Conservation (phyloP, 2,329 filamentous ascomycete species). For the Apiospora koreana region DNA sequence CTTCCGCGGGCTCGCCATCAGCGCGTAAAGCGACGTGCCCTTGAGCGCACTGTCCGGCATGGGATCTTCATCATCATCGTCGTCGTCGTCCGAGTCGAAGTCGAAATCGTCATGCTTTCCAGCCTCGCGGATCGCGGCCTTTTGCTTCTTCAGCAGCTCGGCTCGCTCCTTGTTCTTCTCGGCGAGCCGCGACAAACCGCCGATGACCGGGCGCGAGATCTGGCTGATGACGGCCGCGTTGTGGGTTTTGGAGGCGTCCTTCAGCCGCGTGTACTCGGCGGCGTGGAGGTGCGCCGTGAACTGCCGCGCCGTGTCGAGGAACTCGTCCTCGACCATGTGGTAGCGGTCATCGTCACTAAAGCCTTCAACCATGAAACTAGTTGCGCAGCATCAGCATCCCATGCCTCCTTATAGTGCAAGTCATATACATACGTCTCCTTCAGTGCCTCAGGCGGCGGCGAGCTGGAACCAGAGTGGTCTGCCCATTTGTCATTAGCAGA, state of each 20-base stretch:
- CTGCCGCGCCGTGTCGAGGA: constrained; percentile 64
- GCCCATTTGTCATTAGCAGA: not conserved
- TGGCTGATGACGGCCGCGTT: constrained; percentile 53
- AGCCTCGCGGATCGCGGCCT: constrained; percentile 24
- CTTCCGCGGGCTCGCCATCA: constrained; percentile 45
- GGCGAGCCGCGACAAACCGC: constrained; percentile 37
- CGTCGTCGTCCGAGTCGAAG: constrained; percentile 24
- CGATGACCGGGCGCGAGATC: constrained; percentile 54
- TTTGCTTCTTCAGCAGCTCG: constrained; percentile 37
- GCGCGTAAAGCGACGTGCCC: constrained; percentile 39
- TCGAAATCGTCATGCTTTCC: constrained; percentile 32
- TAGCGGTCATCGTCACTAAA: constrained; percentile 69
- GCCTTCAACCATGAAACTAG: constrained; percentile 65
- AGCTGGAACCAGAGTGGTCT: constrained; percentile 48
- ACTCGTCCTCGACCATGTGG: constrained; percentile 85
- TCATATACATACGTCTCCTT: constrained; percentile 41
- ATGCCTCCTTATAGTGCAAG: not conserved
- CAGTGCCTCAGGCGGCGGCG: constrained; percentile 51
- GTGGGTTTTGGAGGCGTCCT: constrained; percentile 53
- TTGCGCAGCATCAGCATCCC: constrained; percentile 13
- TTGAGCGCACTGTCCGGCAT: constrained; percentile 11
- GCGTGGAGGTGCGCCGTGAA: constrained; percentile 77
- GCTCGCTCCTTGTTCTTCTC: constrained; percentile 37
- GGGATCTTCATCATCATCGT: too few species aligned
- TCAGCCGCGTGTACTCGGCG: constrained; percentile 71